Evolutionary conservation across 352 stramenopile species (phyloP).

Genomic region (Globisporangium rhizosaccharum): DNA sequence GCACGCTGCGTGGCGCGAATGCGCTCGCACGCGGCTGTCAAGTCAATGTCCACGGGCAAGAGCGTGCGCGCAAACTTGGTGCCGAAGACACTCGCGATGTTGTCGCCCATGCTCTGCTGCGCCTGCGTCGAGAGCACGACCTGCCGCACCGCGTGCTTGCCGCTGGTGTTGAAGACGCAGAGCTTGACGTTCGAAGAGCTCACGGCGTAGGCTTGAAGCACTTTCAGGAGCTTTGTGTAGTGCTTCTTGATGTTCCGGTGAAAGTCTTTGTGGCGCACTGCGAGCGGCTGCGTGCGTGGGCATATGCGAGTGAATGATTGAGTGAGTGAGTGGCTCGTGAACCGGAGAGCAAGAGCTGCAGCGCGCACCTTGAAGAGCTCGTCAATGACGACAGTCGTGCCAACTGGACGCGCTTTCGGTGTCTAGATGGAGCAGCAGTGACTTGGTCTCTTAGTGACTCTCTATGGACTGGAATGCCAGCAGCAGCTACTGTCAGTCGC

Average conservation of each 20-base stretch:
- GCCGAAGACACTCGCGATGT: slow-evolving; percentile 89
- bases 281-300: slow-evolving; percentile 51
- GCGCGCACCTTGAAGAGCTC: slow-evolving; percentile 85
- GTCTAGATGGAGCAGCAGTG: slow-evolving; percentile 13
- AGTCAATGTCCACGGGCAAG: slow-evolving; percentile 59
- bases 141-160: slow-evolving; percentile 43
- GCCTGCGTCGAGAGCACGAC: slow-evolving; percentile 63
- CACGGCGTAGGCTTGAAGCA: slow-evolving; percentile 86
- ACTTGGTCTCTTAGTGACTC: neutral
- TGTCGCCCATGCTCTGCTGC: slow-evolving; percentile 68
- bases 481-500: neutral
- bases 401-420: slow-evolving; percentile 66
- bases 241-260: slow-evolving; percentile 92
- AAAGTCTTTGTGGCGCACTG: slow-evolving; percentile 92
- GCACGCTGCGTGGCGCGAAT: slow-evolving; percentile 3
- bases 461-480: neutral
- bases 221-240: slow-evolving; percentile 88
- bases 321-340: too few species aligned
- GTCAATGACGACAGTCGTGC: slow-evolving; percentile 92
- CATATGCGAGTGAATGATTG: neutral
- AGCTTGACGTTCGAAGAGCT: slow-evolving; percentile 57
- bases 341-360: neutral
- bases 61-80: slow-evolving; percentile 89
- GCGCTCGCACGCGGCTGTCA: slow-evolving; percentile 22
- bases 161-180: slow-evolving; percentile 45